Evolutionary conservation across 768 basidiomycete genomes (phyloP), one percentile per base, ranked within the genome.

Genomic region (Phaeotremella skinneri): DNA sequence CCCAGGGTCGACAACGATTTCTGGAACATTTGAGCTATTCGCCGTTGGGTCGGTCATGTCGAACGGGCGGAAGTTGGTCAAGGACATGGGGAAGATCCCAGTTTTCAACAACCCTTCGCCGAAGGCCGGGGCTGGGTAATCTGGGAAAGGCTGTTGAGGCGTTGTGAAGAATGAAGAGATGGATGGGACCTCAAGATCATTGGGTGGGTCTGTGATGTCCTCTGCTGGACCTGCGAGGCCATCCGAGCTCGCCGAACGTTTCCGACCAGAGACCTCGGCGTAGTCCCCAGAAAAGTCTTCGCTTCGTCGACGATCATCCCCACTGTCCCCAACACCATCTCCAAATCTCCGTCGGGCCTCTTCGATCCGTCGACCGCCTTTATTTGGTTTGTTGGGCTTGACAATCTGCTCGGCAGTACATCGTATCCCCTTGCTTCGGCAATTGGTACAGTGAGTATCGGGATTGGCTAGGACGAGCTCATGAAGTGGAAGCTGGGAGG

Each of bases 351-450:
- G 55, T 27, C 52, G 57, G 2, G 68, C 68, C 37, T 69, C 64
- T 21, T 66, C 68, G 6, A 69, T 69, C 60, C 68, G 55, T 45
- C 53, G 63, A 4, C 68, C 68, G 5, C 68, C 65, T 48, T 69
- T 69, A 25, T 69, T 69, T 23, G 68, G 64, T 53, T 57, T 66
- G 21, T 41, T 64, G 17, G 68, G 68, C 29, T 69, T 66, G 30
- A 61, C 37, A 21, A 69, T 69, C 30, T 59, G 59, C 4, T 64
- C 39, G 1, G 62, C 64, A 3, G 65, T 64, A 32, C 68, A 69
- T 45, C 52, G 66, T 34, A 69, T 30, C 20, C 62, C 65, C 31
- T 69, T 69, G n/a, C 47, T 64, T 25, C 49, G 55, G 52, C 68
- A 69, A 39, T 66, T 58, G 5, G 57, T 62, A 49, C 68, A 69